Conservation (phyloP, 2,329 filamentous ascomycete species). For the Venturia pyrina region DNA sequence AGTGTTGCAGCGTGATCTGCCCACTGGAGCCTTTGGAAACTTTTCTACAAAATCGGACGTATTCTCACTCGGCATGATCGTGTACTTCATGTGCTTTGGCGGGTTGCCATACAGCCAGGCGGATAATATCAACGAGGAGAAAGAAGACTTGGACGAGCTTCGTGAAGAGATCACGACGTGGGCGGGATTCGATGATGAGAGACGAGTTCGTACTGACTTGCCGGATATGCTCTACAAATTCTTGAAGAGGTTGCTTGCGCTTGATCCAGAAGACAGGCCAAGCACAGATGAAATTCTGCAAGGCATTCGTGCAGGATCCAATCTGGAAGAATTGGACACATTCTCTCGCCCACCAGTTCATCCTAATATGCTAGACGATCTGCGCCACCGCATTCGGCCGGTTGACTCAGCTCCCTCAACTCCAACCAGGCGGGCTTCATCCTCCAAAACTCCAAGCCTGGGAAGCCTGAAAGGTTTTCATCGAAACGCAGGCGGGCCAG, state of each 20-base stretch:
- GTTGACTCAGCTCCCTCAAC: constrained; percentile 26
- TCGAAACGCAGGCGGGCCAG: not conserved
- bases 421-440: constrained; percentile 14
- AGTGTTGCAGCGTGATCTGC: constrained; percentile 57
- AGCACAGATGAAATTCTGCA: constrained; percentile 76
- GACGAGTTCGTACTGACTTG: constrained; percentile 66
- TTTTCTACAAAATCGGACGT: constrained; percentile 97
- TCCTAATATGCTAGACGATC: constrained; percentile 22
- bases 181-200: constrained; percentile 75
- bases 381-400: constrained; percentile 33
- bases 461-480: constrained; percentile 10
- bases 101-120: constrained; percentile 76
- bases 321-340: constrained; percentile 32
- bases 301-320: constrained; percentile 59
- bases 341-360: not conserved
- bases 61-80: constrained; percentile 97
- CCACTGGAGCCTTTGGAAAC: constrained; percentile 67
- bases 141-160: constrained; percentile 79
- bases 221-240: constrained; percentile 79
- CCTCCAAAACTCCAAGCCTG: constrained; percentile 12
- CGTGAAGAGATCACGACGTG: constrained; percentile 78
- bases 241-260: constrained; percentile 67
- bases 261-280: constrained; percentile 67
- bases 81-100: constrained; percentile 96
- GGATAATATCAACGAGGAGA: constrained; percentile 78